phyloP scores from a whole-genome alignment of 768 basidiomycete genomes.

The Paxillus ammoniavirescens region DNA sequence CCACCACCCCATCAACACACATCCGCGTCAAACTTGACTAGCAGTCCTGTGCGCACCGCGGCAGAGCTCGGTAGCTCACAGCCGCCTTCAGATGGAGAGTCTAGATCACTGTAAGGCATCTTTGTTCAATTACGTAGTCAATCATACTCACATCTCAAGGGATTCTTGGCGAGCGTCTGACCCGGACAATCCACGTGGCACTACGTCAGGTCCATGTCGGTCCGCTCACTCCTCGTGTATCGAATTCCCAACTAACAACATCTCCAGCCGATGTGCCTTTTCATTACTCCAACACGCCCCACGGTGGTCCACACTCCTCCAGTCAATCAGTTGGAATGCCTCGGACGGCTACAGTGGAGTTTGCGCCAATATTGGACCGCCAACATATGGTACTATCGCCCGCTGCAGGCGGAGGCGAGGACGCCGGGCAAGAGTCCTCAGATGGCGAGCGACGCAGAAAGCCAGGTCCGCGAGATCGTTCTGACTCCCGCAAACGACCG shows the following conservation, averaged over 20 bases:
- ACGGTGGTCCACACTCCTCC: conserved; percentile 3
- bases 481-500: conserved; percentile 14
- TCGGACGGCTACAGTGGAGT: conserved; percentile 52
- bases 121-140: background rate
- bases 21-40: background rate
- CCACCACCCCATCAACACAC: conserved; percentile 5
- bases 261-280: conserved; percentile 10
- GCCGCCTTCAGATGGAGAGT: background rate
- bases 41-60: background rate
- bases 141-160: conserved; percentile 2
- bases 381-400: conserved; percentile 23
- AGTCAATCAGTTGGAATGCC: conserved; percentile 23
- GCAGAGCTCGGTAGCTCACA: background rate
- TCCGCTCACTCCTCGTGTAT: background rate
- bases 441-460: conserved; percentile 8
- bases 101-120: background rate
- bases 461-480: conserved; percentile 6
- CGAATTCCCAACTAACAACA: conserved; percentile 2
- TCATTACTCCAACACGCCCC: conserved; percentile 1
- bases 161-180: conserved; percentile 38
- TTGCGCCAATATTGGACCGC: conserved; percentile 38
- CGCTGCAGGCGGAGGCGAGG: conserved; percentile 27
- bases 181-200: conserved; percentile 21
- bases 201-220: conserved; percentile 9
- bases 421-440: background rate